A percentile compares a stretch with the other conserved stretches of the same genome.
Conservation (phyloP, 106 monocot species). For the Platanthera guangdongensis region DNA sequence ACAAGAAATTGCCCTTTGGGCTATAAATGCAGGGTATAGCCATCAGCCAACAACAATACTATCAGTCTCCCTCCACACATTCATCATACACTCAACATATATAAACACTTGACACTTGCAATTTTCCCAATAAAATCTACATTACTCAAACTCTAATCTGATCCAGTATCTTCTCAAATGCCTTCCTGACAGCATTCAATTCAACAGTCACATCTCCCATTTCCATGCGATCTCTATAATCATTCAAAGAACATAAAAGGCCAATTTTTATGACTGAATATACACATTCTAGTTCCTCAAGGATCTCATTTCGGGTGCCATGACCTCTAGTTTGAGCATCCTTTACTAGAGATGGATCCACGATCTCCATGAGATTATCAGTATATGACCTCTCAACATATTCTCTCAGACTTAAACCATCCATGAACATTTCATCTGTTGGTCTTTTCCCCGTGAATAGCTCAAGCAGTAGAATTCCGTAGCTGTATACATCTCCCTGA, state of each 20-base stretch:
- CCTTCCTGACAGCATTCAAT: background rate
- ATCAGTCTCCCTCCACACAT: too few relatives aligned
- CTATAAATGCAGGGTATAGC: too few relatives aligned
- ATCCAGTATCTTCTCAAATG: too few relatives aligned
- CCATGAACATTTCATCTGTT: conserved; percentile 19
- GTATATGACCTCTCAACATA: background rate
- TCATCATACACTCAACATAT: too few relatives aligned
- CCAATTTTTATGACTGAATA: conserved; percentile 7
- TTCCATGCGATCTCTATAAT: conserved; percentile 6
- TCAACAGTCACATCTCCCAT: conserved; percentile 7
- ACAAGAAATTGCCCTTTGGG: too few relatives aligned
- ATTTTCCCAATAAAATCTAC: too few relatives aligned
- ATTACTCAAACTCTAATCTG: too few relatives aligned
- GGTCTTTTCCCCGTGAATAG: conserved; percentile 38
- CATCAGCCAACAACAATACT: too few relatives aligned
- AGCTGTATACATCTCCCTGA: conserved; percentile 38
- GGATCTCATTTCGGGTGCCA: too few relatives aligned
- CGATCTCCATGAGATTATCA: conserved; percentile 2
- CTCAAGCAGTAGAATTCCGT: conserved; percentile 34
- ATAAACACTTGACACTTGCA: too few relatives aligned
- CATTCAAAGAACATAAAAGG: conserved; percentile 8
- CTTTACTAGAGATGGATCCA: background rate
- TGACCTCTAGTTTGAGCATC: background rate
- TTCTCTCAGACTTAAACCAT: conserved; percentile 13
- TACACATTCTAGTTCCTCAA: background rate